Conservation (phyloP, 2,329 filamentous ascomycete species). For the Epichloe elymi region DNA sequence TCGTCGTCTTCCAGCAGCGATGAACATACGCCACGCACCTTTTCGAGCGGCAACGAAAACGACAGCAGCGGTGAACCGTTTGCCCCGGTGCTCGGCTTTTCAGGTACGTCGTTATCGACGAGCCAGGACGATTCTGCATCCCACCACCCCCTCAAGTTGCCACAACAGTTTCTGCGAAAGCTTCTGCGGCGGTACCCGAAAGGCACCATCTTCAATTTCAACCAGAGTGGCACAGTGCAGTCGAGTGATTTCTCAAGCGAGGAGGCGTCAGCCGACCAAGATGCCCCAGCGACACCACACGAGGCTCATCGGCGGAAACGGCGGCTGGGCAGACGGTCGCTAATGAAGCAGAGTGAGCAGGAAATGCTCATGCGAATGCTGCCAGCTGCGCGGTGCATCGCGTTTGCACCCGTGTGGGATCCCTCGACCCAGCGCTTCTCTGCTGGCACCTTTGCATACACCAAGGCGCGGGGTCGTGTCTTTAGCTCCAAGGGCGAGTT, state of each 20-base stretch:
- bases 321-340: neutral
- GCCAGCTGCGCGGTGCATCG: slow-evolving; percentile 30
- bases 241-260: slow-evolving; percentile 18
- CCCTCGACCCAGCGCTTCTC: slow-evolving; percentile 31
- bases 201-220: slow-evolving; percentile 33
- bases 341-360: slow-evolving; percentile 10
- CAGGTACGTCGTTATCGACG: slow-evolving; percentile 17
- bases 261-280: slow-evolving; percentile 3
- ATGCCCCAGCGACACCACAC: neutral
- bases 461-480: slow-evolving; percentile 25
- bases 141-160: slow-evolving; percentile 12
- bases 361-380: slow-evolving; percentile 22
- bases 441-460: slow-evolving; percentile 37
- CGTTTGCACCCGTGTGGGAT: slow-evolving; percentile 36
- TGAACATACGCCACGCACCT: slow-evolving; percentile 6
- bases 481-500: slow-evolving; percentile 36
- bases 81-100: slow-evolving; percentile 23
- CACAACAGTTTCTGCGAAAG: slow-evolving; percentile 25
- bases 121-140: slow-evolving; percentile 15
- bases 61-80: neutral
- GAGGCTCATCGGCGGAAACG: neutral
- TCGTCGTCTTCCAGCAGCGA: slow-evolving; percentile 9
- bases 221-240: slow-evolving; percentile 22
- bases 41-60: neutral
- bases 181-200: slow-evolving; percentile 31